Evolutionary conservation across 2,329 filamentous ascomycete species (phyloP), one percentile per base, ranked within the genome.

Genomic region (Orbilia oligospora): DNA sequence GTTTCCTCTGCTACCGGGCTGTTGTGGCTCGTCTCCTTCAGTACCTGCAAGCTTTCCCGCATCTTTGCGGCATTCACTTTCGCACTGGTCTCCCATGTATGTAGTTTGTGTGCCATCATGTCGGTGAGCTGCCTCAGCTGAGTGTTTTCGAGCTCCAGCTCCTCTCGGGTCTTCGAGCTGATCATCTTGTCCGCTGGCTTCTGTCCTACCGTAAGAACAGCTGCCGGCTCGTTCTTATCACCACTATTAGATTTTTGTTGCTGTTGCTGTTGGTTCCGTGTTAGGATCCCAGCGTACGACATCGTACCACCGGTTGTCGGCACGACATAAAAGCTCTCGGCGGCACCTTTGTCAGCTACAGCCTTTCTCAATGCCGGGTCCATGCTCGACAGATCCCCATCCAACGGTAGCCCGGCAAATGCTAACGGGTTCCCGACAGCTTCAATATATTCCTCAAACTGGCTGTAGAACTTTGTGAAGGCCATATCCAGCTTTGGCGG

Each of bases 271-370:
- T 86, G 85, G 6, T 85, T 85, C 27, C 86, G 84, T 36, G 85
- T 91, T 20, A 97, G 86, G 66, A 99, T 97, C 80, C 92, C 94
- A 53, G 96, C 94, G 83, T 98, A 99, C 0, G 94, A 96, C 77
- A 94, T 91, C 1, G 94, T 97, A 80, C 95, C 94, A 4, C 96
- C 95, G 18, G 92, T 93, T 0, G 93, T 92, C 3, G 95, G 96
- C 0, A 99, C 96, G 0, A 98, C 92, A 83, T 97, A 98, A 86
- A 99, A 99, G 8, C 92, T 96, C 82, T 92, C 92, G 75, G 88
- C 89, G 16, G 89, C 86, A 48, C 80, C 80, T 33, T 80, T 81
- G 8, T 81, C 81, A 18, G 81, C 76, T 27, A 82, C 79, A 41
- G 80, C 79, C 16, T 75, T 71, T 12, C 72, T 65, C 5, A 80